Base-by-base conservation (phyloP, 495 filamentous ascomycete species). In the Cryomyces antarcticus region DNA sequence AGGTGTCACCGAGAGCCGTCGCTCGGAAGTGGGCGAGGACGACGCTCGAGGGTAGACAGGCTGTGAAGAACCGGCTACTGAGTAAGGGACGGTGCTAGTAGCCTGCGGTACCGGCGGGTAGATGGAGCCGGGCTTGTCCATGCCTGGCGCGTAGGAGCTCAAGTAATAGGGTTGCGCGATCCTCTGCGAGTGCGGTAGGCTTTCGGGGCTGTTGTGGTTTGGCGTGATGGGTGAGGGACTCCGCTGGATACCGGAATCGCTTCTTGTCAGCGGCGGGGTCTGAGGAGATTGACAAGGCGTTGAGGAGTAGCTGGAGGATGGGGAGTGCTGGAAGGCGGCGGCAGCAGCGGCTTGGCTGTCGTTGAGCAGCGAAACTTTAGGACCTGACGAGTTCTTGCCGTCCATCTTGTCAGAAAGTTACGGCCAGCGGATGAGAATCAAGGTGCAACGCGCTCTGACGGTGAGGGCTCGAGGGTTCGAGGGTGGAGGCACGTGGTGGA, bases 161-260 rank as follows among this genome's bases (percentile, higher is more conserved):
- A 24, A 2, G 17, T 24, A 24, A 2, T 24, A 24, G 17, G 17
- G 17, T 24, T 24, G 17, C 17, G 17, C 17, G 17, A 24, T 24
- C 17, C 17, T 24, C 17, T 24, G 17, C 2, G 17, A 24, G 17
- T 24, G 17, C 2, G 17, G 17, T 24, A 24, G 17, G 17, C 17
- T 24, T 24, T 24, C 17, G 1, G 17, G 2, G 17, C 17, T 24
- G 17, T 24, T 2, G 17, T 2, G 17, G 17, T 24, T 24, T 47
- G 59, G 59, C 24, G 59, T 62, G 33, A 57, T 46, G 31, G 59
- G 59, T 30, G 59, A 62, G 4, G 59, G 59, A 7, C 55, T 53
- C 28, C 51, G 45, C 47, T 57, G 53, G 38, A 38, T 37, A 38
- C 43, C 45, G 4, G 59, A 62, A 30, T 50, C 43, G 41, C 51